Base-by-base conservation (phyloP, 768 basidiomycete species). In the Cystofilobasidium capitatum region DNA sequence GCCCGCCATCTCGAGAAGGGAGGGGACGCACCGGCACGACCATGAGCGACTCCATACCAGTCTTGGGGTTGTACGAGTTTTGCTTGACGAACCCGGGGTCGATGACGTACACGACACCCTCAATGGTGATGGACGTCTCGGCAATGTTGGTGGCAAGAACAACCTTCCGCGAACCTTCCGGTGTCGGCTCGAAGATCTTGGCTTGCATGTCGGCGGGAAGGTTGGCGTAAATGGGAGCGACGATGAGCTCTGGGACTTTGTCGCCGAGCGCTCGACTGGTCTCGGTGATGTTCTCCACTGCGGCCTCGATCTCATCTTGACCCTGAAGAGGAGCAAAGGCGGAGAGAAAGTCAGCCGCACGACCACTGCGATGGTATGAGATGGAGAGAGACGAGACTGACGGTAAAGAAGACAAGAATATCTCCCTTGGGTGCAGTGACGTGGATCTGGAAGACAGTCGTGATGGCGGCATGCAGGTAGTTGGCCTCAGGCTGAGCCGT, bases 21-120 rank as follows among this genome's bases (percentile, higher is more conserved):
- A 45, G 26, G 29, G 5, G 24, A 82, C 88, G 78, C 70, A 93
- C 90, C 0, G 96, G 96, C 61, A 97, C 93, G 39, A 99, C 91
- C 17, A 91, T 85, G 17, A 99, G 81, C 0, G 92, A 94, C 13
- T 91, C 92, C 96, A 99, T 99, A 17, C 96, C 94, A 51, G 96
- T 96, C 74, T 93, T 83, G 2, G 96, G 96, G 77, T 99, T 99
- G 76, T 96, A 99, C 45, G 91, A 88, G 76, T 99, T 98, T 76
- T 99, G 96, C 80, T 99, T 99, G 72, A 98, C 94, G 74, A 98
- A 97, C 16, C 96, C 96, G 3, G 96, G 96, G 76, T 99, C 96
- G 71, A 99, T 98, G 45, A 99, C 96, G 76, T 96, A 99, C 2
- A 98, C 94, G 8, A 99, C 96, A 35, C 96, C 96, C 64, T 98